Conservation (phyloP, 2,329 filamentous ascomycete genomes). For the Leptographium flavum region DNA sequence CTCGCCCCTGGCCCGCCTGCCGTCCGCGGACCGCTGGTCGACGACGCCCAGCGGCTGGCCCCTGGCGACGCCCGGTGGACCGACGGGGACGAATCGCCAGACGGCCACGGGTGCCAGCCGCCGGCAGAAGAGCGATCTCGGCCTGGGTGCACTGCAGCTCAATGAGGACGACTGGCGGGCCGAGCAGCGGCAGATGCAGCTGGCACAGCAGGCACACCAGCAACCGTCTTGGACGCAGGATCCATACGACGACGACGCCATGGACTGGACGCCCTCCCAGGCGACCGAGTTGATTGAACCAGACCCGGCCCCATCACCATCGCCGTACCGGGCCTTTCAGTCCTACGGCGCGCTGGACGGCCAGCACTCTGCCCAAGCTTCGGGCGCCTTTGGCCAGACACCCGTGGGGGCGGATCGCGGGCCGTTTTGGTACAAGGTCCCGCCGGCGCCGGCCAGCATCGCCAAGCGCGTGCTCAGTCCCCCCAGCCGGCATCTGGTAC, state of each 20-base stretch:
- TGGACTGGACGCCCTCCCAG: conserved; percentile 60
- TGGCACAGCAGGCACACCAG: no score
- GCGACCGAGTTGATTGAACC: conserved; percentile 18
- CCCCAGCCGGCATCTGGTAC: conserved; percentile 37
- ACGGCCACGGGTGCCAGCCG: not conserved
- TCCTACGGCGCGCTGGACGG: conserved; percentile 18
- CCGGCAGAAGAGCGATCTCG: conserved; percentile 4
- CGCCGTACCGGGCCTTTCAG: conserved; percentile 41
- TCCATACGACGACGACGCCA: conserved; percentile 37
- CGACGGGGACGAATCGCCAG: no score
- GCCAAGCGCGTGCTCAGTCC: conserved; percentile 49
- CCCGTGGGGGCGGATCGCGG: conserved; percentile 28
- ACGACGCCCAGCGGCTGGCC: not conserved
- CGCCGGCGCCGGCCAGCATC: conserved; percentile 52
- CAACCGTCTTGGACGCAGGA: not conserved
- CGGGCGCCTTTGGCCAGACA: conserved; percentile 25
- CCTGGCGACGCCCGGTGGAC: not conserved
- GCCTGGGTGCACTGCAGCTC: not conserved
- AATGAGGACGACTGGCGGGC: not conserved
- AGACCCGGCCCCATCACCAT: conserved; percentile 12
- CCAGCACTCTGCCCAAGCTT: not conserved
- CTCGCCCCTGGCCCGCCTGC: not conserved
- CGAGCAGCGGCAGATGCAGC: not conserved
- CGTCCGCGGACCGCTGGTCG: not conserved
- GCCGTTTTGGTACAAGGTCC: conserved; percentile 58